phyloP scores from a whole-genome alignment of 139 green algal species.

The Tetradesmus obliquus region DNA sequence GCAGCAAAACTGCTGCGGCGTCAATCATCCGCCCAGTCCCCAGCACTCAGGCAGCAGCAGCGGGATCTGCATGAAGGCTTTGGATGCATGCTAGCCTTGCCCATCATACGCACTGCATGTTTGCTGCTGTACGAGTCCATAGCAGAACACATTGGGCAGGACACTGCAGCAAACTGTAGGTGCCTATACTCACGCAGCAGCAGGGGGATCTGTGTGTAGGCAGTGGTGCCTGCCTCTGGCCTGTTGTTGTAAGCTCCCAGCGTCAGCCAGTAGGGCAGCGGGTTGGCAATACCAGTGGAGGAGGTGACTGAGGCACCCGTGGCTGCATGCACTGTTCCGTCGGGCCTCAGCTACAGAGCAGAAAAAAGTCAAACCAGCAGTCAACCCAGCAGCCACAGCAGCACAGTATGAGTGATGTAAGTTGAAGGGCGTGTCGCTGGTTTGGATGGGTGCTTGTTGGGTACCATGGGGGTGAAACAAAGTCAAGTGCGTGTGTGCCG shows the following conservation, averaged over 20 bases:
- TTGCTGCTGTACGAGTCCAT: no score
- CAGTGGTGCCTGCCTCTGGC: slow-evolving; percentile 1
- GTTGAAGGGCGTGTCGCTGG: neutral
- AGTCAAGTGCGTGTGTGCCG: no score
- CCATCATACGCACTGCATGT: no score
- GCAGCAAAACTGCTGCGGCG: no score
- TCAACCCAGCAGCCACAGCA: neutral
- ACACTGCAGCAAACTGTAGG: neutral
- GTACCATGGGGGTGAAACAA: no score
- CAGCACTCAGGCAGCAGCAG: neutral
- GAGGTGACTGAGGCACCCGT: neutral
- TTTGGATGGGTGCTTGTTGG: neutral
- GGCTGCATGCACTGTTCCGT: slow-evolving; percentile 29
- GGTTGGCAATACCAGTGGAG: slow-evolving; percentile 8
- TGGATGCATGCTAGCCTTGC: neutral
- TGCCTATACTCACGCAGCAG: slow-evolving; percentile 6
- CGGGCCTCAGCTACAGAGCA: slow-evolving; percentile 1
- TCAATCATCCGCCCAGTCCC: no score
- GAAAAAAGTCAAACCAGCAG: neutral
- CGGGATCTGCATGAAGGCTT: neutral
- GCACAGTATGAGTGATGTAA: neutral
- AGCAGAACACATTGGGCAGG: neutral
- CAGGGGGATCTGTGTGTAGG: slow-evolving; percentile 30
- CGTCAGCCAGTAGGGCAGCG: neutral
- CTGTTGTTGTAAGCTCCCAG: slow-evolving; percentile 35